These are phyloP conservation scores for Cicer pinnatifidum DNA, from an alignment of 306 rosid species.

Conservation along the genomic window DNA sequence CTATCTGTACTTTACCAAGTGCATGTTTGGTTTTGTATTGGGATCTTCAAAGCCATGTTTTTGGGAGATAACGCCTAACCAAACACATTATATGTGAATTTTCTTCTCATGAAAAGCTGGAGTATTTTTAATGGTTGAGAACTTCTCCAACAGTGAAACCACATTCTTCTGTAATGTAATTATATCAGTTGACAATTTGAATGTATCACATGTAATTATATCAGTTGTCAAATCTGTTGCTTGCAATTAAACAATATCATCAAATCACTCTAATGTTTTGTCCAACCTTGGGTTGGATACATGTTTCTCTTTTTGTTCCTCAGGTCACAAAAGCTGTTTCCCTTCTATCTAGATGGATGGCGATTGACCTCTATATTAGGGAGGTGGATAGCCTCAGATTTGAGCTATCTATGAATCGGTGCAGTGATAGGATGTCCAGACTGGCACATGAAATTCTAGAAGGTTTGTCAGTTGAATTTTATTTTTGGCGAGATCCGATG, in stretches of 20 bases:
- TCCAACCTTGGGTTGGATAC: constrained; percentile 23
- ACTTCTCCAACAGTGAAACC: constrained; percentile 25
- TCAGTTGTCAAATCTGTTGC: constrained; percentile 6
- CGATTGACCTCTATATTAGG: constrained; percentile 81
- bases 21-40: not conserved
- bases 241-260: constrained; percentile 25
- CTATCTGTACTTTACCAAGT: not conserved
- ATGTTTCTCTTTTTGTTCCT: constrained; percentile 40
- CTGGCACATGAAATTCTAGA: constrained; percentile 80
- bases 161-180: constrained; percentile 27
- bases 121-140: constrained; percentile 30
- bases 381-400: constrained; percentile 88
- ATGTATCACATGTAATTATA: not conserved
- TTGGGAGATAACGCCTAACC: not conserved
- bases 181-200: not conserved
- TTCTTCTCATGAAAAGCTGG: constrained; percentile 4
- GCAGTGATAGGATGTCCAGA: constrained; percentile 69
- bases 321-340: constrained; percentile 93
- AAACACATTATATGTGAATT: constrained; percentile 14
- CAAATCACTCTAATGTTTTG: constrained; percentile 27
- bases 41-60: not conserved
- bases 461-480: constrained; percentile 55
- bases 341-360: constrained; percentile 94
- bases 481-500: constrained; percentile 31
- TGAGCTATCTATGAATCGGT: constrained; percentile 88